phyloP scores from a whole-genome alignment of 2,329 filamentous ascomycete species.

The Myriosclerotinia duriaeana region DNA sequence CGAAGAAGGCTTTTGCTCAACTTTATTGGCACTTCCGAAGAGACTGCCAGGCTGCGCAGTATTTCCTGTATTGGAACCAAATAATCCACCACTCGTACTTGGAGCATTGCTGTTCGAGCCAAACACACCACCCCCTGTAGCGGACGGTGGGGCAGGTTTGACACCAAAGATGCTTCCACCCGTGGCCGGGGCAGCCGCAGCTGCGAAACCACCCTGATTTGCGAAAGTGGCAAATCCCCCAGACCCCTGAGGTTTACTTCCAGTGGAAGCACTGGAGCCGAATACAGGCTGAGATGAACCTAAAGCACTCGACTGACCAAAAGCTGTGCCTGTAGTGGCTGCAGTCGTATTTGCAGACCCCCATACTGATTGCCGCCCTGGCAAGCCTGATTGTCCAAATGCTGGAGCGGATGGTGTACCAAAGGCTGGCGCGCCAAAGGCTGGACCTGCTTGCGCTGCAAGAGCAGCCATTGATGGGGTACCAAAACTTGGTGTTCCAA shows the following conservation, averaged over 20 bases:
- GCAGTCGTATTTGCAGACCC: constrained; percentile 41
- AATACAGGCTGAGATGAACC: constrained; percentile 43
- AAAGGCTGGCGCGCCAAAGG: constrained; percentile 52
- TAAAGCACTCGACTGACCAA: constrained; percentile 56
- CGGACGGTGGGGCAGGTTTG: constrained; percentile 24
- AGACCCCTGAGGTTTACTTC: constrained; percentile 40
- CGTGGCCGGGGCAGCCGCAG: constrained; percentile 37
- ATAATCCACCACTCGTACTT: constrained; percentile 40
- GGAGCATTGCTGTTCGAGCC: constrained; percentile 22
- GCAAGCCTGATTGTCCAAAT: constrained; percentile 41
- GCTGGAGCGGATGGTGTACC: constrained; percentile 44
- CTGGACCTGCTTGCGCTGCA: constrained; percentile 39
- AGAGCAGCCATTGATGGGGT: constrained; percentile 30
- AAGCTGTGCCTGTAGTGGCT: constrained; percentile 43
- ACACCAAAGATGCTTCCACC: constrained; percentile 40
- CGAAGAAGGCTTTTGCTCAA: constrained; percentile 35
- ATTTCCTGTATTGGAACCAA: constrained; percentile 33
- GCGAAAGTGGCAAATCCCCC: constrained; percentile 57
- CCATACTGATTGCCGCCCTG: constrained; percentile 58
- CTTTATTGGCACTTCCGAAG: constrained; percentile 44
- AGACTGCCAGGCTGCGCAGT: constrained; percentile 21
- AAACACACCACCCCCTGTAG: constrained; percentile 27
- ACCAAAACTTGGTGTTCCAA: constrained; percentile 48
- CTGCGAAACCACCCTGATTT: constrained; percentile 54
- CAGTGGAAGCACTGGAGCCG: constrained; percentile 35